Percentiles rank a stretch among this genome's conserved stretches.
phyloP scores from a whole-genome alignment of 768 basidiomycete genomes.

The Termitomyces sp. region DNA sequence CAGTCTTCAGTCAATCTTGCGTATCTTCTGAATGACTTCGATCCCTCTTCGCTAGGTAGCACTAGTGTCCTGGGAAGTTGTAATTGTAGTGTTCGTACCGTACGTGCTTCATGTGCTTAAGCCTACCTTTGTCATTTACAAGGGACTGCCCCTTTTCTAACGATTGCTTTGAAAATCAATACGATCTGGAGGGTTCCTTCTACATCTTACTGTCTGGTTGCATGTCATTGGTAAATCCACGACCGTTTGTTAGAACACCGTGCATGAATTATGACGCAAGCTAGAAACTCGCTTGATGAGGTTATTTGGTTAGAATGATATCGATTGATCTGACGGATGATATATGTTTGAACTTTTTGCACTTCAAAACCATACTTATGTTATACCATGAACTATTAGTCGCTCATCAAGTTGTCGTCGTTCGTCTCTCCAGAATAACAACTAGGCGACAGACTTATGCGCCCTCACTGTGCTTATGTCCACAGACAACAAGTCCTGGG shows the following conservation, averaged over 20 bases:
- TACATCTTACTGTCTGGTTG: background rate
- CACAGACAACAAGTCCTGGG: conserved; percentile 33
- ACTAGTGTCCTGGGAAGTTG: no score
- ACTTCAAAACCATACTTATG: background rate
- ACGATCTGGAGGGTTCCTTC: no score
- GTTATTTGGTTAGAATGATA: background rate
- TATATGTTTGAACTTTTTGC: background rate
- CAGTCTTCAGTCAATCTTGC: no score
- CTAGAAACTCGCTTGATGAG: background rate
- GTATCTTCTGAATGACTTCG: no score
- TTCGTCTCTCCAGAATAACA: background rate
- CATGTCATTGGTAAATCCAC: background rate
- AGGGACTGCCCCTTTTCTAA: no score
- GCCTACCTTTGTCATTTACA: no score
- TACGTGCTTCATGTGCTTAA: no score
- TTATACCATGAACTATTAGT: background rate
- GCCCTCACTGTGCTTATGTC: conserved; percentile 28
- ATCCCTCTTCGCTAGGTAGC: no score
- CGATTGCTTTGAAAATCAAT: no score
- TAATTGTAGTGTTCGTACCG: no score
- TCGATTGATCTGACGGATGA: no score
- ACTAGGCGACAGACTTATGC: background rate
- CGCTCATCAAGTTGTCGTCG: background rate
- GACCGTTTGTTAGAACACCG: background rate
- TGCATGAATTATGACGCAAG: background rate